Evolutionary conservation across 495 filamentous ascomycete species (phyloP), one percentile per base, ranked within the genome.

Genomic region (Lasiosphaeria hispida): DNA sequence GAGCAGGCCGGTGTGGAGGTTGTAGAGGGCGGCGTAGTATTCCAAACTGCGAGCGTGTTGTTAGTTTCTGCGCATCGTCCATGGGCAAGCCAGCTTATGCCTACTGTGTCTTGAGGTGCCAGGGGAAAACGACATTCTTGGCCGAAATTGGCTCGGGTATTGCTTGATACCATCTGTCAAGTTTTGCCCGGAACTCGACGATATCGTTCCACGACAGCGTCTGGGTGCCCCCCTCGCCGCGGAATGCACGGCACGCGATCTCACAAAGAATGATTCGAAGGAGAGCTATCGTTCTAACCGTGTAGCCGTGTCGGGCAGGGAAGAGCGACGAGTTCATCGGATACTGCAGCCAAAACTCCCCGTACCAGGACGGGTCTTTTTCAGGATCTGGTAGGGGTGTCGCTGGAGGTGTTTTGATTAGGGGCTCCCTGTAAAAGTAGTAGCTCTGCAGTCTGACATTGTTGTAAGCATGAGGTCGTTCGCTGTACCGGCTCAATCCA

Each of bases 271-370:
- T 47, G 13, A 43, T 47, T 5, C 63, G 64, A 33, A 74, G 39
- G 13, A 62, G 56, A 44, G 64, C 62, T 18, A 64, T 57, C 0
- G 65, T 41, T 37, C 66, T 63, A 34, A 70, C 58, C 11, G 48
- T 40, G 18, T 59, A 38, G 38, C 55, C 62, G 33, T 69, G 60
- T 9, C 63, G 11, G 1, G 51, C 38, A 1, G 67, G 63, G 19
- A 55, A 59, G 17, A 67, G 15, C 3, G 39, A 57, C 4, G 54
- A 37, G 43, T 58, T 52, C 11, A 64, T 9, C 9, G 71, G 69
- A 23, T 73, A 73, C n/a, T 62, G 50, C 9, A 73, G 34, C 59
- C 62, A 69, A 34, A 66, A 48, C 42, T 71, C 63, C 13, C 69
- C 69, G 48, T 70, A 73, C 52, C 58, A 73, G 8, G 61, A 17